Conservation (phyloP, 306 rosid genomes). For the Fragaria nilgerrensis region DNA sequence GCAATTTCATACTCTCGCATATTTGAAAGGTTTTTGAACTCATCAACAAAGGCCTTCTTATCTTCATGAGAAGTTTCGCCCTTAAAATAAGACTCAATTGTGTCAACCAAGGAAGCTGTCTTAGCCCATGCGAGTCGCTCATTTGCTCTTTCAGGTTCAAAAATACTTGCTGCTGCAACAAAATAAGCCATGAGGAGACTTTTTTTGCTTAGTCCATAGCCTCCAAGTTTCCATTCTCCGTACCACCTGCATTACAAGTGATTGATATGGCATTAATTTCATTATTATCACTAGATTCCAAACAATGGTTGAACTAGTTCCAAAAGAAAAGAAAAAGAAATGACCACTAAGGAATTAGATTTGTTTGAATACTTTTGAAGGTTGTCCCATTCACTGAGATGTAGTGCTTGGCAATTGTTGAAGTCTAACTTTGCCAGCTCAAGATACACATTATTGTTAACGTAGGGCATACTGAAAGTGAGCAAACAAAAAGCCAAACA, state of each 20-base stretch:
- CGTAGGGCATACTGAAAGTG: conserved; percentile 62
- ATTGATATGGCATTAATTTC: background rate
- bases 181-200: conserved; percentile 61
- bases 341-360: background rate
- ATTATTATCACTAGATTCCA: background rate
- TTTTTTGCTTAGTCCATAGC: conserved; percentile 57
- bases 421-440: conserved; percentile 89
- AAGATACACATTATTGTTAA: conserved; percentile 64
- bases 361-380: conserved; percentile 52
- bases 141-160: conserved; percentile 64
- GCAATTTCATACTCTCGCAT: conserved; percentile 24
- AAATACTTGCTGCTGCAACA: conserved; percentile 68
- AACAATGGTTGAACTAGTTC: background rate
- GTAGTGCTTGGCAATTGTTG: conserved; percentile 74
- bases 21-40: conserved; percentile 31
- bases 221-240: conserved; percentile 53
- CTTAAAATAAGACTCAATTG: conserved; percentile 47
- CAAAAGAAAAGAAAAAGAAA: background rate
- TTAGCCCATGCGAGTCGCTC: conserved; percentile 84
- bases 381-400: conserved; percentile 69
- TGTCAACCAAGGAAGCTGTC: conserved; percentile 45
- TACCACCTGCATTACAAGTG: conserved; percentile 59
- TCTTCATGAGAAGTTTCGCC: conserved; percentile 13
- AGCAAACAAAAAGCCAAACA: background rate
- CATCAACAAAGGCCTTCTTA: conserved; percentile 45